phyloP scores from a whole-genome alignment of 306 rosid species.

The Vachellia pachyceras region DNA sequence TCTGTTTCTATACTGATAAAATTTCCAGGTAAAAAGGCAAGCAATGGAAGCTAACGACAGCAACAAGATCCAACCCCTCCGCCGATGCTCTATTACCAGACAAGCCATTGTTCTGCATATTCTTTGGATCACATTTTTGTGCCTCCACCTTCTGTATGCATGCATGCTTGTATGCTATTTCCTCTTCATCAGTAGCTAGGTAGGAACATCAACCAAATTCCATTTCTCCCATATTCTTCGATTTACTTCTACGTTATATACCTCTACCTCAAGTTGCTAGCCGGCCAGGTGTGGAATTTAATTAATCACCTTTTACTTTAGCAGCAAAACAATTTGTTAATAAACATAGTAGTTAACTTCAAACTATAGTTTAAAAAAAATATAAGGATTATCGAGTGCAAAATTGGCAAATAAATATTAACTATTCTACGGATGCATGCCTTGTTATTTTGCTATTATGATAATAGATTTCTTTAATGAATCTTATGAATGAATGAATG shows the following conservation, averaged over 20 bases:
- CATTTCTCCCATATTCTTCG: not conserved
- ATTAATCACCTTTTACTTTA: not conserved
- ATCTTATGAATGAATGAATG: too few species aligned
- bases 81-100: conserved; percentile 72
- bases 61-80: conserved; percentile 72
- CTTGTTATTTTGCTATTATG: too few species aligned
- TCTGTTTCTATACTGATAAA: conserved; percentile 68
- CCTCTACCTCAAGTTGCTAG: not conserved
- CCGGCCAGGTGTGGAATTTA: not conserved
- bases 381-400: too few species aligned
- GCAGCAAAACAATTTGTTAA: not conserved
- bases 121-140: conserved; percentile 48
- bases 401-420: too few species aligned
- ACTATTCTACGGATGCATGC: too few species aligned
- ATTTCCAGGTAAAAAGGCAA: conserved; percentile 77
- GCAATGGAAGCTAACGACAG: conserved; percentile 62
- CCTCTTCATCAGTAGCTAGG: conserved; percentile 45
- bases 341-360: not conserved
- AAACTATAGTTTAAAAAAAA: not conserved
- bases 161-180: too few species aligned
- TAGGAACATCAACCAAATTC: conserved; percentile 38
- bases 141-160: conserved; percentile 29
- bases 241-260: not conserved
- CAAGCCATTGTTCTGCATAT: conserved; percentile 45
- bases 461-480: too few species aligned